phyloP scores from a whole-genome alignment of 2,329 filamentous ascomycete genomes.

The Neurospora crassa region DNA sequence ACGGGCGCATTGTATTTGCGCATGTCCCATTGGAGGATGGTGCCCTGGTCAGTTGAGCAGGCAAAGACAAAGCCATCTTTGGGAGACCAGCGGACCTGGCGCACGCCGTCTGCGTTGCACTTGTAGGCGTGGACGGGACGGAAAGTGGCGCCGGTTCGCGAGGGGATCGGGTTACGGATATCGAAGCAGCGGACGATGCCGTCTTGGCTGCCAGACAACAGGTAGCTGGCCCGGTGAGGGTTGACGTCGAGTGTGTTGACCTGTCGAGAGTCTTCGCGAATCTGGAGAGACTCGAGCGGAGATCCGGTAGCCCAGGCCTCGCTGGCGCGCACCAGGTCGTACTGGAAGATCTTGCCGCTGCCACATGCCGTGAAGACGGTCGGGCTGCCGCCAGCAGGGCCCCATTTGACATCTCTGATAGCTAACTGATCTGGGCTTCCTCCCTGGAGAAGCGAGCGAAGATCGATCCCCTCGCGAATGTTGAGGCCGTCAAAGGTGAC shows the following conservation, averaged over 20 bases:
- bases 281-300: constrained; percentile 46
- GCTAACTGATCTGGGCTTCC: constrained; percentile 49
- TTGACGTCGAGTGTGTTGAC: constrained; percentile 56
- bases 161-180: constrained; percentile 37
- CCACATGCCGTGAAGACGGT: constrained; percentile 54
- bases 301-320: constrained; percentile 29
- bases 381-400: constrained; percentile 33
- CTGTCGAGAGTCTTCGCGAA: constrained; percentile 52
- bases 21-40: constrained; percentile 55
- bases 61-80: constrained; percentile 52
- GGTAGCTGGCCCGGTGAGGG: constrained; percentile 45
- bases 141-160: constrained; percentile 41
- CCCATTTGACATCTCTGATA: constrained; percentile 54
- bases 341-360: constrained; percentile 55
- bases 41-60: constrained; percentile 53
- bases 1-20: constrained; percentile 43
- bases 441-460: constrained; percentile 41
- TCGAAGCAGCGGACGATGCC: constrained; percentile 54
- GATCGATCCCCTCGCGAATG: constrained; percentile 45
- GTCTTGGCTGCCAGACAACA: constrained; percentile 56
- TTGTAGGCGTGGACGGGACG: constrained; percentile 36
- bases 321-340: constrained; percentile 45
- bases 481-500: constrained; percentile 43
- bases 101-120: constrained; percentile 46
- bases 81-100: constrained; percentile 57